Conservation (phyloP, 2,329 filamentous ascomycete species). For the Keithomyces neogunnii region DNA sequence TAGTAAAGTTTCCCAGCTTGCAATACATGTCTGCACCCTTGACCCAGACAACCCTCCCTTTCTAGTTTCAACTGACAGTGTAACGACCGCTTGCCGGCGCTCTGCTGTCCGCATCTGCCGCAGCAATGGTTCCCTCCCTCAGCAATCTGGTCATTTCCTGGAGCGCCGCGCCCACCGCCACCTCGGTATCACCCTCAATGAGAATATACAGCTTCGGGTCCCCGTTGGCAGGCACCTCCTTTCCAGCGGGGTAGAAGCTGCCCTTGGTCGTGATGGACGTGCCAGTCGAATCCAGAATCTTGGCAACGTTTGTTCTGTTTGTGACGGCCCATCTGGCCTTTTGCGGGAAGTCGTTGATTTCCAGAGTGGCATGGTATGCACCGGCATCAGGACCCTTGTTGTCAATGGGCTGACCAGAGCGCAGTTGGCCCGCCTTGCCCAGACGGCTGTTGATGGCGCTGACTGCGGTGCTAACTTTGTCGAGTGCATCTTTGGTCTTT, state of each 20-base stretch:
- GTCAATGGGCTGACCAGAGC: slow-evolving; percentile 89
- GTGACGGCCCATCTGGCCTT: slow-evolving; percentile 98
- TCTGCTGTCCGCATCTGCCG: slow-evolving; percentile 76
- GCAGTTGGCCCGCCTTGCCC: slow-evolving; percentile 79
- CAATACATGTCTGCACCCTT: not conserved
- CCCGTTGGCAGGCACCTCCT: slow-evolving; percentile 64
- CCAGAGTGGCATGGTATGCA: slow-evolving; percentile 90
- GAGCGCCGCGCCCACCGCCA: slow-evolving; percentile 85
- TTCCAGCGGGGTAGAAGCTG: slow-evolving; percentile 75
- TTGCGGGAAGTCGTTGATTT: slow-evolving; percentile 99
- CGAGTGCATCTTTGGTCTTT: slow-evolving; percentile 61
- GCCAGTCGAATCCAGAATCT: slow-evolving; percentile 89
- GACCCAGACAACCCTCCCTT: not conserved
- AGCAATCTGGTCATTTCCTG: slow-evolving; percentile 79
- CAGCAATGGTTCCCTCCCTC: slow-evolving; percentile 83
- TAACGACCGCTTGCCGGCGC: slow-evolving; percentile 76
- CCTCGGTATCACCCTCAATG: slow-evolving; percentile 93
- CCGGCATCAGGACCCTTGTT: slow-evolving; percentile 97
- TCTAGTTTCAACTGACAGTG: slow-evolving; percentile 56
- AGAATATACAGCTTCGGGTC: slow-evolving; percentile 96
- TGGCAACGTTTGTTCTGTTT: slow-evolving; percentile 95
- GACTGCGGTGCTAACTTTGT: slow-evolving; percentile 84
- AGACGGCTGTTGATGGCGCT: slow-evolving; percentile 86
- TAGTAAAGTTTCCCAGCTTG: not conserved
- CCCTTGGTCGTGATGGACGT: slow-evolving; percentile 98